Conservation (phyloP, 2,329 filamentous ascomycete species). For the Exophiala xenobiotica region DNA sequence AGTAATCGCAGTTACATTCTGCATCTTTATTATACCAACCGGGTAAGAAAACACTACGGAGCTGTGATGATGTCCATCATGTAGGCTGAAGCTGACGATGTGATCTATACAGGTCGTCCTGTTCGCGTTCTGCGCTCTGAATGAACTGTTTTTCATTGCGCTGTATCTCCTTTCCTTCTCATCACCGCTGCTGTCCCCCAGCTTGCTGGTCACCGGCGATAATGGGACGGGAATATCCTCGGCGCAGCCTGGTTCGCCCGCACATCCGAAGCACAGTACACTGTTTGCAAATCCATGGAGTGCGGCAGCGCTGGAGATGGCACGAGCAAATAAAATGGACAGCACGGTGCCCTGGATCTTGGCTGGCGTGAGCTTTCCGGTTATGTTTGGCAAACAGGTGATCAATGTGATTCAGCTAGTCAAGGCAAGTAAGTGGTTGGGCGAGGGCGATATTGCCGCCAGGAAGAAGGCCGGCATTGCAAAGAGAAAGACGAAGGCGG, state of each 20-base stretch:
- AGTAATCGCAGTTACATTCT: constrained; percentile 83
- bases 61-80: background rate
- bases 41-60: constrained; percentile 59
- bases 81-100: constrained; percentile 1
- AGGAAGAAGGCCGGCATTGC: constrained; percentile 52
- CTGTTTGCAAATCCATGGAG: constrained; percentile 89
- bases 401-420: constrained; percentile 93
- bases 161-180: constrained; percentile 97
- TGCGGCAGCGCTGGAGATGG: constrained; percentile 87
- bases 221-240: constrained; percentile 51
- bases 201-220: constrained; percentile 62
- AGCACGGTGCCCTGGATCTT: constrained; percentile 76
- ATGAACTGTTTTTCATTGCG: constrained; percentile 97
- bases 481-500: constrained; percentile 20
- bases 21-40: constrained; percentile 96
- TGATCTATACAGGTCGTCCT: constrained; percentile 68
- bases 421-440: constrained; percentile 88
- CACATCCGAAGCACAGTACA: constrained; percentile 65
- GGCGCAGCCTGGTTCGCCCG: constrained; percentile 64
- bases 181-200: constrained; percentile 82
- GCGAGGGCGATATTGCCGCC: constrained; percentile 77
- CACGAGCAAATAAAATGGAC: constrained; percentile 90
- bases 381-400: constrained; percentile 89
- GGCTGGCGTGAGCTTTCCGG: constrained; percentile 73
- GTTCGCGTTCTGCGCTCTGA: constrained; percentile 84